Base-by-base conservation (phyloP, 176 grass and related monocot species). In the Zizania latifolia region DNA sequence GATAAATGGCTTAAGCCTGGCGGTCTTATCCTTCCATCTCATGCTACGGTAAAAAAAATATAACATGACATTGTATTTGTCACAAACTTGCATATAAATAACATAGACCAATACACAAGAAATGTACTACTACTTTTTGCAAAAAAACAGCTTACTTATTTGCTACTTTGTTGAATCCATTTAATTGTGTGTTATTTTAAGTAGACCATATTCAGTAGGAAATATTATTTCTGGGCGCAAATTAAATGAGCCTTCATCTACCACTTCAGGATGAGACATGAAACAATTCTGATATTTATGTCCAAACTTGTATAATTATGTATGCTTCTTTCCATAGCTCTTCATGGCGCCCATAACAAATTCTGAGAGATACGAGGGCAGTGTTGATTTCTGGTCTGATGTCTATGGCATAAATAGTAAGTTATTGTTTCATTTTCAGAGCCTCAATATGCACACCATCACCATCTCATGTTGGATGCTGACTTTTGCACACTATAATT, bases 1-100 rank as follows among this genome's bases (percentile, higher is more conserved):
- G 93, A 97, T 81, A 97, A 90, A 86, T 97, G 89, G 89, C 90
- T 97, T 78, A 97, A 90, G 61, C 90, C 90, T 41, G 93, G 93
- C 56, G 93, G 93, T 71, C 93, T 97, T 83, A 93, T 97, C 70
- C 93, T 97, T 78, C 93, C 90, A 81, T 97, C 93, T 51, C 93
- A 97, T 90, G 90, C 93, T 55, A 88, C 86, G 78, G 93, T 93
- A 97, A 77, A 40, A 97, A 77, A 40, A 40, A 60, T 82, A 77
- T 17, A 22, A 66, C 32, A 67, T 67, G 4, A 0, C 32, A 22
- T 68, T 83, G 43, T 27, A 67, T 74, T 74, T 21, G 0, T 55
- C 54, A 70, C 19, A 30, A 65, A 70, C 5, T 1, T 13, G 24
- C 19, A 48, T 16, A 16, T 32, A 41, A 69, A 38, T 70, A 77